Evolutionary conservation across 1,284 basidiomycete genomes (phyloP).

Genomic region (Fomitiporia mediterranea): DNA sequence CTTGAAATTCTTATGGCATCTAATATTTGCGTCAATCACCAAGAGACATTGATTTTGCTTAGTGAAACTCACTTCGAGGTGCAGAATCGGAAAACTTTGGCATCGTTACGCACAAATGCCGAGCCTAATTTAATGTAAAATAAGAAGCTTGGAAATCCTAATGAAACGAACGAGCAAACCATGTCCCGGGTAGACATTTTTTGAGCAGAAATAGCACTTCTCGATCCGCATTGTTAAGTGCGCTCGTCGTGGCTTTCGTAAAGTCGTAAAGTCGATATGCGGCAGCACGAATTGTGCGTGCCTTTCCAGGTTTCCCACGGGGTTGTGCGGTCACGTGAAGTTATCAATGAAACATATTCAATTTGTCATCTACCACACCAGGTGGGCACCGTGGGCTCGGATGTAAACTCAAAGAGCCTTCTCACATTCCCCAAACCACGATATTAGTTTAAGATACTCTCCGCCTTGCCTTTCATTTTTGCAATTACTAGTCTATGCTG

Average conservation of each 20-base stretch:
- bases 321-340: background rate
- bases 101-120: conserved; percentile 95
- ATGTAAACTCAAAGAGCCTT: too few relatives aligned
- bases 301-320: background rate
- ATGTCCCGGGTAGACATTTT: conserved; percentile 92
- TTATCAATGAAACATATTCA: too few relatives aligned
- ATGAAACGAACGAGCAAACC: conserved; percentile 40
- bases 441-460: background rate
- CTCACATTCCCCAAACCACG: too few relatives aligned
- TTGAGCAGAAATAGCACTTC: conserved; percentile 92
- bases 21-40: conserved; percentile 29
- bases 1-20: conserved; percentile 99
- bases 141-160: background rate
- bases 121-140: conserved; percentile 46
- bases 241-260: background rate
- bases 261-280: background rate
- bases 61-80: conserved; percentile 76
- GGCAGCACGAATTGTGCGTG: conserved; percentile 9
- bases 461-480: too few relatives aligned
- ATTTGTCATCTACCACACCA: too few relatives aligned
- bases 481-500: too few relatives aligned
- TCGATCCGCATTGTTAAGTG: conserved; percentile 66
- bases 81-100: conserved; percentile 96
- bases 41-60: background rate
- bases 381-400: too few relatives aligned